Evolutionary conservation across 768 basidiomycete species (phyloP), one percentile per base, ranked within the genome.

Genomic region (Rhodosporidiobolus odoratus): DNA sequence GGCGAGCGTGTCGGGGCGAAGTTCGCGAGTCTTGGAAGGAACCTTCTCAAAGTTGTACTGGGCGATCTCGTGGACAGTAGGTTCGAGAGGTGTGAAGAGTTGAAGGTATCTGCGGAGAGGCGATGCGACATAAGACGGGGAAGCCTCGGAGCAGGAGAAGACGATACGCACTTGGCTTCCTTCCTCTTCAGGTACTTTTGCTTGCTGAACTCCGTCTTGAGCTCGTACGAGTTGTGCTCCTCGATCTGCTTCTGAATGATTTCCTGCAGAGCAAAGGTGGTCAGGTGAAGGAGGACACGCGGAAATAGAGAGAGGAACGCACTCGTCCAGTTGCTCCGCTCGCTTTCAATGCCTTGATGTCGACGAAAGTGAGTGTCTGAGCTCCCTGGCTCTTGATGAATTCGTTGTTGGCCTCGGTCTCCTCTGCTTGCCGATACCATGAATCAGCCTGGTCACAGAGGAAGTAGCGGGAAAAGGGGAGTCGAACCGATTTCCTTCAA

Each of bases 191-290:
- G 89, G 81, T 97, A 99, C 79, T 99, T 99, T 77, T 98, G 94
- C 80, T 99, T 98, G 80, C 91, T 93, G 80, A 94, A 98, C 80
- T 95, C 96, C 2, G 94, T 98, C 81, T 98, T 98, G 58, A 98
- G 82, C 17, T 87, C 87, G 79, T 90, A 99, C 76, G 91, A 90
- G 38, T 90, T 88, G 76, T 98, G 95, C 76, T 88, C 86, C 75
- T 91, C 92, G 57, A 97, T 95, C 80, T 98, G 95, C 79, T 84
- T 88, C 77, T 90, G 88, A 78, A 98, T 95, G 62, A 99, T 97
- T 76, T 97, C 94, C 88, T 96, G 81, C 8, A 25, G n/a, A 17
- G 5, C 38, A 15, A 3, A 35, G 21, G 7, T 27, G 16, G 4
- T 41, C 43, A 53, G 23, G 41, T 38, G 17, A 25, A 30, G 13